phyloP scores from a whole-genome alignment of 306 rosid genomes.

The Trifolium pratense region DNA sequence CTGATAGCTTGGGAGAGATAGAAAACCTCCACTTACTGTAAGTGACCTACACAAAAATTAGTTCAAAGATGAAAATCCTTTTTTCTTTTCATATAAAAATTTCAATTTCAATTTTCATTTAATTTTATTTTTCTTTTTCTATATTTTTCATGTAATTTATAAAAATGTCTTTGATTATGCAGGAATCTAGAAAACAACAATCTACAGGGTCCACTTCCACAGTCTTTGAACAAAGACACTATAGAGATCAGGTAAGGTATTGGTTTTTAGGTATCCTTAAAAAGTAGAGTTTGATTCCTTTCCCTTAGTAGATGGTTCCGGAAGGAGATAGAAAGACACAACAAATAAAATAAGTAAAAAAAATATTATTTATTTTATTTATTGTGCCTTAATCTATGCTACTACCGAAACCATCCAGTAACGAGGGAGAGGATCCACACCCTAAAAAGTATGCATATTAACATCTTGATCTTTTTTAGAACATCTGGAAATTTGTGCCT shows the following conservation, averaged over 20 bases:
- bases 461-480: constrained; percentile 56
- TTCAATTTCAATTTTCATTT: not conserved
- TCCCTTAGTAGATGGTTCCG: not conserved
- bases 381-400: too few relatives aligned
- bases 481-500: constrained; percentile 80
- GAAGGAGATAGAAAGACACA: not conserved
- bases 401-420: not conserved
- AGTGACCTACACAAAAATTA: constrained; percentile 39
- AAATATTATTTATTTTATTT: too few relatives aligned
- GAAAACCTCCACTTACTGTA: constrained; percentile 82
- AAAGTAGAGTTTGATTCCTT: not conserved
- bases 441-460: constrained; percentile 18
- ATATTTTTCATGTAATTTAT: not conserved
- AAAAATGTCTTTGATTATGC: constrained; percentile 32
- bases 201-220: constrained; percentile 82
- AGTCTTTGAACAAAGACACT: constrained; percentile 70
- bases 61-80: constrained; percentile 7
- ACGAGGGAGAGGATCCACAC: not conserved
- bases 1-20: constrained; percentile 87
- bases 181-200: constrained; percentile 88
- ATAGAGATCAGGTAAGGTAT: constrained; percentile 73
- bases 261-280: not conserved
- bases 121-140: constrained; percentile 12
- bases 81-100: not conserved
- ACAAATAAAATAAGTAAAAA: not conserved